Percentiles rank a stretch among this genome's conserved stretches.
Evolutionary conservation across 768 basidiomycete genomes (phyloP).

Genomic region (Omphalotus guepiniiformis): DNA sequence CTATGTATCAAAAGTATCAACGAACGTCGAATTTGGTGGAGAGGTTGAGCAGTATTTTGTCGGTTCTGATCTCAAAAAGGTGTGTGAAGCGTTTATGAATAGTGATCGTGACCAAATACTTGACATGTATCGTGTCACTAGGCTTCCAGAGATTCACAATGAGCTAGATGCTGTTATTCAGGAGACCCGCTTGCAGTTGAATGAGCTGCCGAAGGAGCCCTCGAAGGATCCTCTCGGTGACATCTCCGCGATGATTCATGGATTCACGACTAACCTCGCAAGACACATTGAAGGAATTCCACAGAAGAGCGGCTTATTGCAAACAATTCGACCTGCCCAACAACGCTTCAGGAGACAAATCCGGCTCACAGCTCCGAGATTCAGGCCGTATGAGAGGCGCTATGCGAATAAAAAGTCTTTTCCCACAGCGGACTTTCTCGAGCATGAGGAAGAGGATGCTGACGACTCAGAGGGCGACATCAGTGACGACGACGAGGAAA

Average conservation of each 20-base stretch:
- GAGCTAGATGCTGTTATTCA: constrained; percentile 48
- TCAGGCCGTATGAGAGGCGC: constrained; percentile 42
- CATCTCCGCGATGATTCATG: constrained; percentile 42
- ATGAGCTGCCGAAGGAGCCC: constrained; percentile 43
- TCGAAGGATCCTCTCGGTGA: constrained; percentile 56
- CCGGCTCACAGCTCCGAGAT: constrained; percentile 50
- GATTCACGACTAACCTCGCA: constrained; percentile 42
- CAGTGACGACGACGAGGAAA: neutral
- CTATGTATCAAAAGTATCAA: constrained; percentile 45
- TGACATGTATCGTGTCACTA: too few relatives aligned
- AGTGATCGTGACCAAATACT: constrained; percentile 11
- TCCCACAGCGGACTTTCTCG: constrained; percentile 27
- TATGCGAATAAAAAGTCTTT: constrained; percentile 13
- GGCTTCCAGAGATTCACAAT: constrained; percentile 58
- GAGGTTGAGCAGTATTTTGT: constrained; percentile 55
- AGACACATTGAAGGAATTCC: constrained; percentile 51
- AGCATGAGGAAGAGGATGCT: constrained; percentile 32
- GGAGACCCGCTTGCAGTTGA: constrained; percentile 29
- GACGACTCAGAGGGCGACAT: constrained; percentile 8
- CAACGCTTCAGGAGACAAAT: constrained; percentile 44
- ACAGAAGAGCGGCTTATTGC: constrained; percentile 47
- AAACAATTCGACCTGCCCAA: constrained; percentile 48
- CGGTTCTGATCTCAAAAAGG: constrained; percentile 60
- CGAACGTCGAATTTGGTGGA: constrained; percentile 55
- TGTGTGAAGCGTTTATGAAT: neutral